Evolutionary conservation across 106 monocot species (phyloP).

Genomic region (Dactylorhiza incarnata): DNA sequence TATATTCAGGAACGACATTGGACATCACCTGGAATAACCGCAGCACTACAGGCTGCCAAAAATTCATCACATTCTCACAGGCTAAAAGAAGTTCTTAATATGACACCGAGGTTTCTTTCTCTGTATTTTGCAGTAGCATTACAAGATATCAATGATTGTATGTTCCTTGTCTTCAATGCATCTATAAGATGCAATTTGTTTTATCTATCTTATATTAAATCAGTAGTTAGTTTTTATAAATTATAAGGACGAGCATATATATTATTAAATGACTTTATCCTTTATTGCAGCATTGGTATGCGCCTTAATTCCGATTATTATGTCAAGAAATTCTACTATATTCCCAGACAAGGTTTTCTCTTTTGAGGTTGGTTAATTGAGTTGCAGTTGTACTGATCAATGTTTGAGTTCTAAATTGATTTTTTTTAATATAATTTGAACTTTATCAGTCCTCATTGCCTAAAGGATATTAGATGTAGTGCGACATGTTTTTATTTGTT

Average conservation of each 20-base stretch:
- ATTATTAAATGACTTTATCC: not conserved
- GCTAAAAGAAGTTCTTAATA: slow-evolving; percentile 57
- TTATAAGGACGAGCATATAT: not conserved
- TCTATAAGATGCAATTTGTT: slow-evolving; percentile 1
- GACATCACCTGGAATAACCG: slow-evolving; percentile 63
- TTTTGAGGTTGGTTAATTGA: slow-evolving; percentile 54
- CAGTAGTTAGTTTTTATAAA: too few species aligned
- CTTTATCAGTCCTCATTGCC: not conserved
- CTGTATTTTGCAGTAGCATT: slow-evolving; percentile 64
- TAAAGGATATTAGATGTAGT: not conserved
- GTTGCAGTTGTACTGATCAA: not conserved
- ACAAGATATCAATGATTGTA: slow-evolving; percentile 78
- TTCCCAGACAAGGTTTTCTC: slow-evolving; percentile 82
- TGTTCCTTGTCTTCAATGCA: slow-evolving; percentile 19
- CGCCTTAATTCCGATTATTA: slow-evolving; percentile 81
- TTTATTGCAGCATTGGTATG: slow-evolving; percentile 67
- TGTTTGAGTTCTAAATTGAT: not conserved
- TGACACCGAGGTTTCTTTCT: slow-evolving; percentile 70
- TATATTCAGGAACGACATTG: slow-evolving; percentile 66
- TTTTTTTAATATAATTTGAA: not conserved
- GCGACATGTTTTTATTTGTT: not conserved
- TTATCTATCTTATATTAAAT: not conserved
- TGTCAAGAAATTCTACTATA: slow-evolving; percentile 81
- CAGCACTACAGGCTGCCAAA: slow-evolving; percentile 59
- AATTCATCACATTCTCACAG: slow-evolving; percentile 60